These are phyloP conservation scores for Boletus rufocinnamomeus DNA, from an alignment of 768 basidiomycete genomes.

Conservation along the genomic window DNA sequence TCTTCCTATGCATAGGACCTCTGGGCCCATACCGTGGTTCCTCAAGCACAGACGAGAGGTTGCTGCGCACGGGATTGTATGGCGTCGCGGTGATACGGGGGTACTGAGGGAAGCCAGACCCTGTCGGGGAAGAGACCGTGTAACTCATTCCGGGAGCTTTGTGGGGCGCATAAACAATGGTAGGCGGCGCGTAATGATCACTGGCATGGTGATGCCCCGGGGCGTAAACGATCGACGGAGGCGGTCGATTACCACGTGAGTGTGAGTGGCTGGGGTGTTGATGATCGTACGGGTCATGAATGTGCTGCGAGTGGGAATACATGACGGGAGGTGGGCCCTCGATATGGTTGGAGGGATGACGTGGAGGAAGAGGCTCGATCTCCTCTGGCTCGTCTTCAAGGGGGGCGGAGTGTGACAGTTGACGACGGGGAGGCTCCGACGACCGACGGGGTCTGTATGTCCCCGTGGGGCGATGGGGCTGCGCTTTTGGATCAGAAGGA, in stretches of 20 bases:
- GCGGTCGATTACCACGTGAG: slow-evolving; percentile 40
- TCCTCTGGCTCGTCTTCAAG: slow-evolving; percentile 35
- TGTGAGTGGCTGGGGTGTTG: slow-evolving; percentile 39
- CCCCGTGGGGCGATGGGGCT: slow-evolving; percentile 34
- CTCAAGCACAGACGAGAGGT: slow-evolving; percentile 41
- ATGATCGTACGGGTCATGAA: slow-evolving; percentile 36
- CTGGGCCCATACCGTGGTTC: slow-evolving; percentile 36
- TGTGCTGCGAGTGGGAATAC: slow-evolving; percentile 45
- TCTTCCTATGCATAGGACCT: slow-evolving; percentile 31
- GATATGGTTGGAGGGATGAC: slow-evolving; percentile 25
- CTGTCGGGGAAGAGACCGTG: slow-evolving; percentile 64
- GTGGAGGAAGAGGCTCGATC: slow-evolving; percentile 36
- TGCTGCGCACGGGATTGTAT: slow-evolving; percentile 42
- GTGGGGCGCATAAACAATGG: slow-evolving; percentile 55
- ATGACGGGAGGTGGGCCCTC: slow-evolving; percentile 29
- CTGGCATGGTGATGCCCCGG: slow-evolving; percentile 44
- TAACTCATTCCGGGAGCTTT: slow-evolving; percentile 65
- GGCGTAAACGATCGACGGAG: slow-evolving; percentile 64
- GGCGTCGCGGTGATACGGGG: slow-evolving; percentile 44
- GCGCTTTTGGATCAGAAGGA: slow-evolving; percentile 48
- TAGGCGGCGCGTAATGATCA: slow-evolving; percentile 60
- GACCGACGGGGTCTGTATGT: slow-evolving; percentile 35
- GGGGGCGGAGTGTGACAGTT: slow-evolving; percentile 19
- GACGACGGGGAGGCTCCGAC: slow-evolving; percentile 32
- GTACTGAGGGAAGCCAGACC: slow-evolving; percentile 39